Percentiles rank a stretch among this genome's conserved stretches.
Evolutionary conservation across 2,329 filamentous ascomycete genomes (phyloP).

Genomic region (Zymoseptoria ardabiliae): DNA sequence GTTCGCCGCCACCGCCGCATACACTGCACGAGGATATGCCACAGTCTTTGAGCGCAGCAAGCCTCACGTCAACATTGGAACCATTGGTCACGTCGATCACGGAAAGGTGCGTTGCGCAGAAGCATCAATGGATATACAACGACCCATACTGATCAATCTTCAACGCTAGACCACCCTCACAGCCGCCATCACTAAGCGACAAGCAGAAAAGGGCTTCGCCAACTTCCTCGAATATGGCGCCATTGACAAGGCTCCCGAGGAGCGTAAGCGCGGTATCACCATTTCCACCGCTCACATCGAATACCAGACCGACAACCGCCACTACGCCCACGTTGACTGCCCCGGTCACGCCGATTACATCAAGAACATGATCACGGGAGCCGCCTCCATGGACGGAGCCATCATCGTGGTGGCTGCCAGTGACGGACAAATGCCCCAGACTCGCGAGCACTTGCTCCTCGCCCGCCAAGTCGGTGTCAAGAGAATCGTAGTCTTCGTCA

Average conservation of each 20-base stretch:
- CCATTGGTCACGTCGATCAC: slow-evolving; percentile 99
- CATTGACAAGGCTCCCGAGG: slow-evolving; percentile 98
- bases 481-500: slow-evolving; percentile 97
- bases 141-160: background rate
- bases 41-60: slow-evolving; percentile 76
- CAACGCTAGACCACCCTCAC: slow-evolving; percentile 79
- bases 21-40: slow-evolving; percentile 47
- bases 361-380: slow-evolving; percentile 99
- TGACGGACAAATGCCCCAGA: slow-evolving; percentile 99
- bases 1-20: slow-evolving; percentile 53
- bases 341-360: slow-evolving; percentile 99
- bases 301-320: slow-evolving; percentile 86
- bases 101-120: slow-evolving; percentile 63
- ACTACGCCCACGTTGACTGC: slow-evolving; percentile 99
- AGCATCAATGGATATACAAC: slow-evolving; percentile 8
- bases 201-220: slow-evolving; percentile 88
- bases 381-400: slow-evolving; percentile 97
- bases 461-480: slow-evolving; percentile 97
- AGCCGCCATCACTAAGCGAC: slow-evolving; percentile 96
- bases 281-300: slow-evolving; percentile 98
- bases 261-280: slow-evolving; percentile 99
- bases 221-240: slow-evolving; percentile 94
- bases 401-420: slow-evolving; percentile 98
- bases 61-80: slow-evolving; percentile 98
- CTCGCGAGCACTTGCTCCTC: slow-evolving; percentile 92